phyloP scores from a whole-genome alignment of 495 filamentous ascomycete species.

The Achaetomiella virescens region DNA sequence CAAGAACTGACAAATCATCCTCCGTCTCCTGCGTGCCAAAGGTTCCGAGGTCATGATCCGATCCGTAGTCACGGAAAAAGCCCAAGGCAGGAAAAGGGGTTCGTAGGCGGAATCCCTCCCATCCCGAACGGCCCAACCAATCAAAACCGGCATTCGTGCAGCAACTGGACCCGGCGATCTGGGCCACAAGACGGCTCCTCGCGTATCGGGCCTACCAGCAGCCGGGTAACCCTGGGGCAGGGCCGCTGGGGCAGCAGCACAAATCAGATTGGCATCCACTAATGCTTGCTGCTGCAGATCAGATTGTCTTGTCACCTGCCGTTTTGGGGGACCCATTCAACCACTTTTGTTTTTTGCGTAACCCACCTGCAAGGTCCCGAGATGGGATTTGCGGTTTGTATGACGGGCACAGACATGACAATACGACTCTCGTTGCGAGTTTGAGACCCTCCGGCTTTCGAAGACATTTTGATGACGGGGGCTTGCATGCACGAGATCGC shows the following conservation, averaged over 20 bases:
- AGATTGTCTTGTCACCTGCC: neutral
- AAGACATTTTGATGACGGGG: no score
- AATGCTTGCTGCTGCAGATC: no score
- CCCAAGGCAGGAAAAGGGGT: neutral
- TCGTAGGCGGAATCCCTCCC: neutral
- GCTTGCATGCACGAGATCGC: no score
- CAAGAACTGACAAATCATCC: no score
- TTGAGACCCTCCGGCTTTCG: no score
- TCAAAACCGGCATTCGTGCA: neutral
- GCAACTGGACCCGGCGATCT: slow-evolving; percentile 6
- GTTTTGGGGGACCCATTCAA: neutral
- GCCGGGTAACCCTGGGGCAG: neutral
- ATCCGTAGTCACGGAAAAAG: no score
- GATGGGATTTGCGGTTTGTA: neutral
- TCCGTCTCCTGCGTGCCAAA: no score
- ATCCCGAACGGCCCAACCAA: neutral
- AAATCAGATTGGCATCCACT: no score
- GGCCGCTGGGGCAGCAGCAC: neutral
- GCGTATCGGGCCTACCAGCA: slow-evolving; percentile 15
- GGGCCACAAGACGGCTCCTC: slow-evolving; percentile 4
- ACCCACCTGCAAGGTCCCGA: neutral
- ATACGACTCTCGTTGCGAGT: no score
- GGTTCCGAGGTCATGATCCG: no score
- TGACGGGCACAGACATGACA: no score
- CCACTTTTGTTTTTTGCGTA: neutral